Base-by-base conservation (phyloP, 176 grass and related monocot species). In the Neostapfia colusana region DNA sequence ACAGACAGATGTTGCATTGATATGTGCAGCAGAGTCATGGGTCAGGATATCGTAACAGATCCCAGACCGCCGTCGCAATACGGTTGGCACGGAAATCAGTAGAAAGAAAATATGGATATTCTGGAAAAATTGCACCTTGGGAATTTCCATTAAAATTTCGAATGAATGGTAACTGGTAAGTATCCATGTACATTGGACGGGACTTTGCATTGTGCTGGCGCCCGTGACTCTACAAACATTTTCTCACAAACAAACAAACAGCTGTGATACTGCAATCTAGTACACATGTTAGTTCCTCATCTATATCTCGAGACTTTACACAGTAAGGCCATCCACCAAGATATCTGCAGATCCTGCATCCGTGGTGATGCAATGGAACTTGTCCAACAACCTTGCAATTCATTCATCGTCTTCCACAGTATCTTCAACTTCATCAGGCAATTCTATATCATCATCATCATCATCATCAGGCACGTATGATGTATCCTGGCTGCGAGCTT, bases 371-470 rank as follows among this genome's bases (percentile, higher is more conserved):
- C 21, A 41, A 78, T 5, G 40, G 63, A 34, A 62, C 31, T 48
- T 60, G 50, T 60, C 53, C 72, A 40, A 21, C 56, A 35, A 26
- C 34, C 21, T 6, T 38, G 50, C 42, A 31, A 40, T 66, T 87
- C 51, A 83, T 10, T 75, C 83, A 45, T 69, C 78, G 70, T 72
- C 73, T 28, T 85, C 74, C 12, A n/a, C 23, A 11, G n/a, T 50
- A 74, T 91, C 83, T 50, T 91, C 85, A 44, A 25, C 76, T 74
- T 91, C 89, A 54, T 87, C 84, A 4, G 63, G 88, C 65, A 84
- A 86, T 53, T 89, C 92, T 37, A 87, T 80, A 62, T 73, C 78
- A 17, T 88, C 82, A 16, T 69, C 55, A 62, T 73, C 78, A 17
- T 88, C 82, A 16, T 69, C 55, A 10, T 56, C 76, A 63, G 53